These are phyloP conservation scores for Coccomyxa sp. DNA, from an alignment of 139 green algal species.

Conservation along the genomic window DNA sequence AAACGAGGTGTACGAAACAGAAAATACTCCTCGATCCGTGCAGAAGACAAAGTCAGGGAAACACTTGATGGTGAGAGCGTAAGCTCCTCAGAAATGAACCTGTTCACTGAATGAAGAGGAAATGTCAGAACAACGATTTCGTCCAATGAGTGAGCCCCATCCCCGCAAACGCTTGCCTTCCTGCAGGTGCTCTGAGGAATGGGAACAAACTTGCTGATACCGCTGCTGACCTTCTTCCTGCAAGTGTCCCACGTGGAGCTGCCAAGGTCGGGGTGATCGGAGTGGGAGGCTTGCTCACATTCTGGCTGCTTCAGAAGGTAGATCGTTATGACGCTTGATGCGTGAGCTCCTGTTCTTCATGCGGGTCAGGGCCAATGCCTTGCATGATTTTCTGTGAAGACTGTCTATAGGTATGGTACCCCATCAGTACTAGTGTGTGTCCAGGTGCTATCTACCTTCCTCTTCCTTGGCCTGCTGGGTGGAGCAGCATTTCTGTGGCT, in stretches of 20 bases:
- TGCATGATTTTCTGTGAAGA: too few relatives aligned
- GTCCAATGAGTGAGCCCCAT: too few relatives aligned
- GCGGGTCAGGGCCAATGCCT: too few relatives aligned
- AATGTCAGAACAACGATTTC: too few relatives aligned
- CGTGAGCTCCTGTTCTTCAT: neutral
- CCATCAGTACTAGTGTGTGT: neutral
- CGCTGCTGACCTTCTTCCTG: neutral
- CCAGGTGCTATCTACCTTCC: neutral
- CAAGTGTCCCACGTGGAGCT: neutral
- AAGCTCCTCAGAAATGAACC: too few relatives aligned
- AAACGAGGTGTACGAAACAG: too few relatives aligned
- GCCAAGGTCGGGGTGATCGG: neutral
- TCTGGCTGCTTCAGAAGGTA: neutral
- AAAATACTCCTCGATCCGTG: too few relatives aligned
- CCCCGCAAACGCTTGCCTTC: too few relatives aligned
- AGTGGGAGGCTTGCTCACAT: neutral
- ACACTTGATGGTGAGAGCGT: too few relatives aligned
- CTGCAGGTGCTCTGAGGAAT: neutral
- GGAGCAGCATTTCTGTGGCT: neutral
- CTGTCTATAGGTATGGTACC: too few relatives aligned
- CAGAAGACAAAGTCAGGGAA: too few relatives aligned
- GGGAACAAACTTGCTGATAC: neutral
- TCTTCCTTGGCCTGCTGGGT: neutral
- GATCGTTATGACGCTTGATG: neutral
- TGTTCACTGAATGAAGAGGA: too few relatives aligned